Percentiles rank a stretch among this genome's conserved stretches.
Evolutionary conservation across 306 rosid species (phyloP).

Genomic region (Begonia peltatifolia): DNA sequence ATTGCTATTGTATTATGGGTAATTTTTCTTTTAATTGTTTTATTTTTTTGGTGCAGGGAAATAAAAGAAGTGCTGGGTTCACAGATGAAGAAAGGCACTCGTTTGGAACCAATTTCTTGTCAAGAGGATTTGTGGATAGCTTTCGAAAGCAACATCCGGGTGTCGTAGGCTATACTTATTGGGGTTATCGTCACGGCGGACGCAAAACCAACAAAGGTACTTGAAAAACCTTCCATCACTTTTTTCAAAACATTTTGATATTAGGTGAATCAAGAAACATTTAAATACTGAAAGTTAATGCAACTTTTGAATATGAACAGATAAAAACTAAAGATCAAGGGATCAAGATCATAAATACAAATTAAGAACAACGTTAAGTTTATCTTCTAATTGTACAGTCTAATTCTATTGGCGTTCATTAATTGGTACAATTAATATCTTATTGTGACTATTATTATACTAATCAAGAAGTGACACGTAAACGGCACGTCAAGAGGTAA

Average conservation of each 20-base stretch:
- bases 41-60: constrained; percentile 40
- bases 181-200: constrained; percentile 84
- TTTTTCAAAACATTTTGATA: too few species aligned
- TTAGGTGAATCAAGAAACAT: too few species aligned
- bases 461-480: too few species aligned
- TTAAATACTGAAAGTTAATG: too few species aligned
- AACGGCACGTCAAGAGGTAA: too few species aligned
- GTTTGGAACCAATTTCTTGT: constrained; percentile 57
- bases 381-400: not conserved
- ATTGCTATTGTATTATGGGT: too few species aligned
- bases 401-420: not conserved
- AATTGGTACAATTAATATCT: too few species aligned
- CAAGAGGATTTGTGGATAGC: constrained; percentile 79
- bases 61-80: constrained; percentile 87
- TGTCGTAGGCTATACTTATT: constrained; percentile 81
- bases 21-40: not conserved
- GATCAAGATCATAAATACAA: too few species aligned
- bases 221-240: not conserved
- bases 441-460: too few species aligned
- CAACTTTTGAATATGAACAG: too few species aligned
- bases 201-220: constrained; percentile 79
- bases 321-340: too few species aligned
- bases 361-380: not conserved
- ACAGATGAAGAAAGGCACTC: constrained; percentile 85
- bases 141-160: constrained; percentile 79